Evolutionary conservation across 192 early-diverging fungal genomes (phyloP), one percentile per base, ranked within the genome.

Genomic region (Coemansia asiatica): DNA sequence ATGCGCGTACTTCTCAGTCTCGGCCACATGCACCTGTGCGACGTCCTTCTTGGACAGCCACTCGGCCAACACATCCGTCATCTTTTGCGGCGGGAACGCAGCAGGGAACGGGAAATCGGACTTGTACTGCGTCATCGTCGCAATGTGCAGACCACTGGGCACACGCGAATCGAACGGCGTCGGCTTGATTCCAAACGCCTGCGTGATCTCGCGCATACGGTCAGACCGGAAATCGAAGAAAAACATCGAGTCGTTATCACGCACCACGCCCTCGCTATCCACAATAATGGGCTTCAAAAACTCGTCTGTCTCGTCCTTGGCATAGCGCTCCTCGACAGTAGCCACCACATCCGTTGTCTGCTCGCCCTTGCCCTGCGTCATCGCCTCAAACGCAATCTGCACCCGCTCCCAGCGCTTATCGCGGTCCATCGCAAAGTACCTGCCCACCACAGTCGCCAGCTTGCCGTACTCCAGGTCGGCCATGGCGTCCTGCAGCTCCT

Each of bases 371-470:
- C 87, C 91, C 68, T 86, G 79, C 31, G 91, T 89, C 71, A 98
- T 79, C 36, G 85, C 94, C 54, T 99, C 95, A 69, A 95, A 90
- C 33, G 98, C 98, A 38, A 95, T 80, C 86, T 96, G 88, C 54
- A 98, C 74, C 57, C 98, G 89, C 86, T 99, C 98, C 98, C 98
- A 99, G 63, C 98, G 91, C 90, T 99, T 99, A 83, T 99, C 98
- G 76, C 98, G 92, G 80, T 99, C 98, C 98, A 99, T 99, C 60
- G 96, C 96, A 75, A 97, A 99, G 89, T 99, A 99, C 53, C 98
- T 90, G 26, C 98, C 98, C 12, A 89, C 84, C 56, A 98, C 88
- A 29, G 94, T 95, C 15, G 96, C 95, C n/a, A 99, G 50, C 67
- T 84, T 84, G 61, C 96, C 95, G 81, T 95, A 98, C 67, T 55